Evolutionary conservation across 2,329 filamentous ascomycete species (phyloP), one percentile per base, ranked within the genome.

Genomic region (Cadophora sp.): DNA sequence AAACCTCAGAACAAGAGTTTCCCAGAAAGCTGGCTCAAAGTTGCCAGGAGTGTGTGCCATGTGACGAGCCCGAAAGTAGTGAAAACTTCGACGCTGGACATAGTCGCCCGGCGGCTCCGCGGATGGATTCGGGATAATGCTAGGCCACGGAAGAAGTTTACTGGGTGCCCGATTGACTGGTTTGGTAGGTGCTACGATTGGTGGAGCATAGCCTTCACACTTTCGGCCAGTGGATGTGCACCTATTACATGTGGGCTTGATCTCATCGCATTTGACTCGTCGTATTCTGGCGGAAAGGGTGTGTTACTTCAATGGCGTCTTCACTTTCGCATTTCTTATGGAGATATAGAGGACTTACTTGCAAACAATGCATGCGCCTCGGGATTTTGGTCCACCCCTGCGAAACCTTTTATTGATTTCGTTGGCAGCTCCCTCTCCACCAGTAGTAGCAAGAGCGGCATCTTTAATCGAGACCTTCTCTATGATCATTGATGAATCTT

Each of bases 21-120:
- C 50, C 70, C 69, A 72, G 34, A 72, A 71, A 12, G 68, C 55
- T 4, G 68, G 65, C 48, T 72, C 69, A 61, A 71, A 73, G 31
- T 72, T 71, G 2, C 72, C 72, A 2, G 71, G 58, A 22, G 73
- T 65, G n/a, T 68, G 62, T 5, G 61, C 51, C 24, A 72, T 66
- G 9, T 68, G 70, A 19, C 66, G 64, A 7, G 59, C 55, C 4
- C 67, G 64, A 14, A 74, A 74, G 59, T 72, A 74, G 61, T 73
- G 60, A 66, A 74, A 71, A n/a, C 69, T 65, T 27, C 72, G 71
- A 16, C 68, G 68, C 48, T 73, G 64, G 5, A 55, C 27, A 7
- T 11, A 16, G 31, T 26, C 66, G 19, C 66, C 69, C 48, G 64
- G 60, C 7, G 69, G 64, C 37, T 65, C 62, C 5, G 62, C 40